These are phyloP conservation scores for Platanthera zijinensis DNA, from an alignment of 106 monocot species.

Conservation along the genomic window DNA sequence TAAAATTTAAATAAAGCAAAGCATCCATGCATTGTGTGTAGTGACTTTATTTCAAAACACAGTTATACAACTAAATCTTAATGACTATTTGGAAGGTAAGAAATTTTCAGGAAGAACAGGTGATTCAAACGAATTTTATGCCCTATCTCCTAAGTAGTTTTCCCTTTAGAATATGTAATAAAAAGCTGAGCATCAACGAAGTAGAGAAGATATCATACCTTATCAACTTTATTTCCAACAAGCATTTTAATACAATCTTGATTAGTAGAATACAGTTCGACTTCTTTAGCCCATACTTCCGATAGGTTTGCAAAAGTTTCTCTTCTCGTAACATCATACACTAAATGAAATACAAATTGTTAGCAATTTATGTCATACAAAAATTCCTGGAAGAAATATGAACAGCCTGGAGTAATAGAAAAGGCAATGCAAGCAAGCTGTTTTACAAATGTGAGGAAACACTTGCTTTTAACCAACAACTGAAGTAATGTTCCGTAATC, in stretches of 20 bases:
- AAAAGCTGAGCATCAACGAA: neutral
- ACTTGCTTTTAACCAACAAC: neutral
- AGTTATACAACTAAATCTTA: neutral
- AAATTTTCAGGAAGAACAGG: neutral
- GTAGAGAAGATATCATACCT: conserved; percentile 26
- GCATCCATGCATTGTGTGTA: neutral
- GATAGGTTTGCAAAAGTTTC: conserved; percentile 85
- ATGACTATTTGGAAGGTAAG: neutral
- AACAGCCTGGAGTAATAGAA: neutral
- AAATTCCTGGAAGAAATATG: neutral
- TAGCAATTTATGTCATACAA: neutral
- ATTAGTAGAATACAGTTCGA: conserved; percentile 76
- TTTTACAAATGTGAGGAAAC: neutral
- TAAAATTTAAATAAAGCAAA: no score
- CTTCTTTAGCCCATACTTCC: conserved; percentile 87
- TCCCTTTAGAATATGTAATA: neutral
- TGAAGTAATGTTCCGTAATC: neutral
- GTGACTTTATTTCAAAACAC: neutral
- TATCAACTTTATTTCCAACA: conserved; percentile 96
- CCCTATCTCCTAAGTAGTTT: neutral
- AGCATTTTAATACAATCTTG: conserved; percentile 81
- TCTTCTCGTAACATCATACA: conserved; percentile 83
- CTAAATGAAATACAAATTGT: conserved; percentile 23
- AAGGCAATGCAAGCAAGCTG: neutral
- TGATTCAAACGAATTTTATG: neutral